These are phyloP conservation scores for Pseudocercospora eumusae DNA, from an alignment of 2,329 filamentous ascomycete genomes.

Conservation along the genomic window DNA sequence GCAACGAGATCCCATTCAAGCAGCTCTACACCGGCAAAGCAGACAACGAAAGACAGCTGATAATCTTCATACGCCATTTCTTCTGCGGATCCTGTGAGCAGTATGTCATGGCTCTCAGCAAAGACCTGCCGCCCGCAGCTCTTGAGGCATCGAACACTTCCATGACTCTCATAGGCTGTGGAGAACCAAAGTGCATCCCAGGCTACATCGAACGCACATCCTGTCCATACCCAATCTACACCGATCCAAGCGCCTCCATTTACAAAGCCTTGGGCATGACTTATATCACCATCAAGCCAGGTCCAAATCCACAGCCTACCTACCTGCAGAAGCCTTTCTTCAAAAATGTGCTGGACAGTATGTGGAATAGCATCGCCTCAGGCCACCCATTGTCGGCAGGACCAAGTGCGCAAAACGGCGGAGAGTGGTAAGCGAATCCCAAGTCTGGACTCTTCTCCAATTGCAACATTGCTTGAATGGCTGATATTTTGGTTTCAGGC, in stretches of 20 bases:
- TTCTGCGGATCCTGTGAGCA: conserved; percentile 44
- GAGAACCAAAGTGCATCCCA: conserved; percentile 36
- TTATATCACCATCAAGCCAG: conserved; percentile 25
- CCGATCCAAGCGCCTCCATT: conserved; percentile 36
- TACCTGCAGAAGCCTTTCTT: conserved; percentile 27
- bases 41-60: conserved; percentile 32
- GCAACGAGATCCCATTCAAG: conserved; percentile 34
- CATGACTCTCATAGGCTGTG: conserved; percentile 42
- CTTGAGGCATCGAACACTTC: conserved; percentile 31
- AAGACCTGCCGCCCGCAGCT: conserved; percentile 28
- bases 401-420: conserved; percentile 36
- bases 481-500: not conserved
- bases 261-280: conserved; percentile 40
- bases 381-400: conserved; percentile 33
- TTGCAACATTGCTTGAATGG: not conserved
- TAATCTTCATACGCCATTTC: conserved; percentile 46
- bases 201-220: conserved; percentile 37
- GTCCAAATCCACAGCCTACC: conserved; percentile 10
- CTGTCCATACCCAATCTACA: conserved; percentile 39
- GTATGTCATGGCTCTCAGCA: conserved; percentile 37
- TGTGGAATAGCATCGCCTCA: conserved; percentile 31
- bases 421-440: conserved; percentile 35
- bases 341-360: conserved; percentile 27
- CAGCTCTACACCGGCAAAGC: conserved; percentile 31
- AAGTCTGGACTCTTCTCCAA: not conserved